These are phyloP conservation scores for Pyricularia pennisetigena DNA, from an alignment of 2,329 filamentous ascomycete species.

Conservation along the genomic window DNA sequence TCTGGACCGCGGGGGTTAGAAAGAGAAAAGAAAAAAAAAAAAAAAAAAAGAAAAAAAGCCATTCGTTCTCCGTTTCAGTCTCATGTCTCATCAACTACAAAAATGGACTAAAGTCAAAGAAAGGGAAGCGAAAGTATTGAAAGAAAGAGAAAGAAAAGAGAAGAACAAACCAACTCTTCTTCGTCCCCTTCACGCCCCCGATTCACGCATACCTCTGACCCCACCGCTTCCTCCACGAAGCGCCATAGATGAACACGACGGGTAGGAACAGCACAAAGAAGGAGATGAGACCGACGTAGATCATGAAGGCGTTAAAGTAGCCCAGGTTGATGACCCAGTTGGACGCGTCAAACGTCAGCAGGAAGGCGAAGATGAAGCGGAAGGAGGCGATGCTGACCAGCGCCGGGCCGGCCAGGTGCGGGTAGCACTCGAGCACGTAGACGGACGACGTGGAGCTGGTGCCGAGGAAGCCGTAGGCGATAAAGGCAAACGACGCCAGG, in stretches of 20 bases:
- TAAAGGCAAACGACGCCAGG: constrained; percentile 16
- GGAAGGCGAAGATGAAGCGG: constrained; percentile 19
- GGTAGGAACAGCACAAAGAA: constrained; percentile 19
- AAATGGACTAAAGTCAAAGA: neutral
- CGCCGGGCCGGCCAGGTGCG: constrained; percentile 19
- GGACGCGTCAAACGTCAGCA: constrained; percentile 17
- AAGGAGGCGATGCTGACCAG: constrained; percentile 21
- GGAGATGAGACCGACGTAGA: constrained; percentile 21
- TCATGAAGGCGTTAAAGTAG: constrained; percentile 15
- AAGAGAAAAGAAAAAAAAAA: neutral
- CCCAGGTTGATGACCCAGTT: constrained; percentile 17
- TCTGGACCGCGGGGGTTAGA: neutral
- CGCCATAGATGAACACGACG: constrained; percentile 15
- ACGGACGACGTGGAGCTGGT: constrained; percentile 18
- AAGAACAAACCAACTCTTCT: neutral
- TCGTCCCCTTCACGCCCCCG: neutral
- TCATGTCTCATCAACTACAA: neutral
- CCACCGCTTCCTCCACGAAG: neutral
- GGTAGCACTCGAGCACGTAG: constrained; percentile 22
- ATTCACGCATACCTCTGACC: neutral
- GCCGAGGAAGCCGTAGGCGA: constrained; percentile 17
- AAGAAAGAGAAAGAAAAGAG: neutral
- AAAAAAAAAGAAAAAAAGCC: too few relatives aligned
- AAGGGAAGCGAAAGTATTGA: neutral
- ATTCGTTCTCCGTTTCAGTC: neutral